These are phyloP conservation scores for Cryptococcus sp. DNA, from an alignment of 1,284 basidiomycete genomes.

Conservation along the genomic window DNA sequence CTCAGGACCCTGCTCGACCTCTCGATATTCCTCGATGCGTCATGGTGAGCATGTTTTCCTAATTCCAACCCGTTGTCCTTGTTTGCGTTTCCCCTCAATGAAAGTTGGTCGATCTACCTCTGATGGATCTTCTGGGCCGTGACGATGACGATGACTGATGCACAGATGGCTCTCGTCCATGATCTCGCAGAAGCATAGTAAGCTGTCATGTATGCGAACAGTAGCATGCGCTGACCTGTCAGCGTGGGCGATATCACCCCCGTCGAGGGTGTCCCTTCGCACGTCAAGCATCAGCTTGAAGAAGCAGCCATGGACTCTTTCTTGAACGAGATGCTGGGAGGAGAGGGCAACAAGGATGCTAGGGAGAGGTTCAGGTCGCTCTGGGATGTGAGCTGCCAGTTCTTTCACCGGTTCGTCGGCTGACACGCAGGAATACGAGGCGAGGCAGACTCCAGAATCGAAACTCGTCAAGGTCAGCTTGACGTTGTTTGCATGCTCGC, in stretches of 20 bases:
- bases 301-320: slow-evolving; percentile 89
- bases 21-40: slow-evolving; percentile 66
- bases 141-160: no score
- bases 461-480: slow-evolving; percentile 79
- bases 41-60: slow-evolving; percentile 36
- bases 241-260: slow-evolving; percentile 89
- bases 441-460: slow-evolving; percentile 70
- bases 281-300: slow-evolving; percentile 61
- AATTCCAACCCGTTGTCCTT: no score
- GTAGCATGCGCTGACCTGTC: slow-evolving; percentile 4
- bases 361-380: slow-evolving; percentile 69
- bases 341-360: slow-evolving; percentile 56
- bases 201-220: no score
- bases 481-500: not conserved
- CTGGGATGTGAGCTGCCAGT: slow-evolving; percentile 63
- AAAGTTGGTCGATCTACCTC: no score
- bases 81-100: no score
- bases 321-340: slow-evolving; percentile 80
- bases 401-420: not conserved
- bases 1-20: slow-evolving; percentile 53
- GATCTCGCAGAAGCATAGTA: slow-evolving; percentile 91
- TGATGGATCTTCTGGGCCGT: no score
- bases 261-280: slow-evolving; percentile 73
- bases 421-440: slow-evolving; percentile 76
- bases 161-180: slow-evolving; percentile 75